Conservation (phyloP, 768 basidiomycete species). For the Ramaria sp. region DNA sequence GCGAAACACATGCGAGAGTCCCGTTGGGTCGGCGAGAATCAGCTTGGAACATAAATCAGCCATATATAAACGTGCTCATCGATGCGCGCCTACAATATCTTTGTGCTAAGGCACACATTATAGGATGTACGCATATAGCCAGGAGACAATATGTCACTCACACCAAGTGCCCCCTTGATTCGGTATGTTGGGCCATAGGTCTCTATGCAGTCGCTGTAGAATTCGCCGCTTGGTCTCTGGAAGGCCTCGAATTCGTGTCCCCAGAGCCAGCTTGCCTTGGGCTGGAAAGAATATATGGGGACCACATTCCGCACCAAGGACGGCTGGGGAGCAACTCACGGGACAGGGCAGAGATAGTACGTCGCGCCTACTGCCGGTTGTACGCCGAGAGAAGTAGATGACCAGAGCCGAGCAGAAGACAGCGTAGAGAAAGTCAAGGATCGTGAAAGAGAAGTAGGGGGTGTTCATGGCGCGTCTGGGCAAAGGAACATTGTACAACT, state of each 20-base stretch:
- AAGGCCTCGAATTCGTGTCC: slow-evolving; percentile 14
- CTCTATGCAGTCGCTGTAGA: slow-evolving; percentile 9
- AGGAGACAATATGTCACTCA: neutral
- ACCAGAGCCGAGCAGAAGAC: neutral
- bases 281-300: neutral
- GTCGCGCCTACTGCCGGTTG: neutral
- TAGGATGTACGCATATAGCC: neutral
- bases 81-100: neutral
- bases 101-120: neutral
- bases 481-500: neutral
- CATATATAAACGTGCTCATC: neutral
- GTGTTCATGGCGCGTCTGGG: neutral
- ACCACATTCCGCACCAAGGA: neutral
- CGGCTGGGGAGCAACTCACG: neutral
- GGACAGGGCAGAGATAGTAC: neutral
- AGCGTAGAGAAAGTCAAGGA: neutral
- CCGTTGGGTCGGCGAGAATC: slow-evolving; percentile 14
- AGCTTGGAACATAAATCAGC: slow-evolving; percentile 9
- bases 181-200: slow-evolving; percentile 11
- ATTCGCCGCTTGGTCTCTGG: slow-evolving; percentile 6
- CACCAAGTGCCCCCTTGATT: slow-evolving; percentile 12
- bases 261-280: slow-evolving; percentile 12
- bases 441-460: neutral
- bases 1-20: slow-evolving; percentile 13
- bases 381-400: neutral